Base-by-base conservation (phyloP, 805 yeast genomes). In the Vanderwaltozyma polyspora region DNA sequence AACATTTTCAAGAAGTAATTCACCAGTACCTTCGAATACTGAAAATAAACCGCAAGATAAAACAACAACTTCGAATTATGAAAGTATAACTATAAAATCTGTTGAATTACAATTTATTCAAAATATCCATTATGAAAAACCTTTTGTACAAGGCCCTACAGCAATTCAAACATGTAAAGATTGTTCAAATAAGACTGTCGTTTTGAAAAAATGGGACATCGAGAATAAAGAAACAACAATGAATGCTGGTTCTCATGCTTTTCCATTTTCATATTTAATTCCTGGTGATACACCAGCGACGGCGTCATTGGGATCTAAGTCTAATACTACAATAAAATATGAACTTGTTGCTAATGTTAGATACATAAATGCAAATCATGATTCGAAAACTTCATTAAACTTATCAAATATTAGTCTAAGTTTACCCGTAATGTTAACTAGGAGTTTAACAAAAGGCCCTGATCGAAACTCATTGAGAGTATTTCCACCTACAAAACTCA, bases 401-500 rank as follows among this genome's bases (percentile, higher is more conserved):
- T 50, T 40, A 33, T 19, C 50, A 24, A 46, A 56, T 39, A 25
- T 62, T 10, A 59, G 60, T 33, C 47, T 75, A 25, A 59, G 61
- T 3, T 60, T 82, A 39, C 93, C 95, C 0, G 54, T 91, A 7
- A 68, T 77, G 45, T 65, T 91, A 2, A 68, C 80, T 29, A 69
- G 98, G 46, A 79, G 94, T 37, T 72, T 89, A 19, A 55, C 83
- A 19, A 64, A 84, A 29, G 89, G 91, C 5, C 82, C 83, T 2
- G 95, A 89, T 52, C 68, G 86, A 46, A 84, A 82, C 51, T 83
- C 95, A 1, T 61, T 85, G 25, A 70, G 99, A 40, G 84, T 91
- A 1, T 91, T 91, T 58, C 98, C 98, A 1, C 97, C 99, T 6
- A 89, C 97, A 0, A 82, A 80, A 28, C 78, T 91, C 24, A 77